Conservation (phyloP, 371 early-diverging fungal genomes). For the Haplosporangium sp. region DNA sequence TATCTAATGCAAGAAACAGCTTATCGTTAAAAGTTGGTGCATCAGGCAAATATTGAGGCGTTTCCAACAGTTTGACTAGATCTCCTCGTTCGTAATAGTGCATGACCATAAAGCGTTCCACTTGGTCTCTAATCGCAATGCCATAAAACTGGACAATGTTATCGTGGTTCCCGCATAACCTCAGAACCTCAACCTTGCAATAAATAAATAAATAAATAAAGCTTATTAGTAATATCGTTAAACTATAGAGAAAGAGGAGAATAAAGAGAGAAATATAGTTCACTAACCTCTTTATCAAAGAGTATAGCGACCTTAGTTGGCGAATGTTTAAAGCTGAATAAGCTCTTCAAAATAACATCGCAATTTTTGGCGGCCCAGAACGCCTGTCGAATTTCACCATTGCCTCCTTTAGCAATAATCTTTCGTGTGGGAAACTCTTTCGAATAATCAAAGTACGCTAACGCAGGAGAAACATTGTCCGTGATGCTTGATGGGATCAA, state of each 20-base stretch:
- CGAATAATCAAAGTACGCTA: slow-evolving; percentile 23
- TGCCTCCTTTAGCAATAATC: slow-evolving; percentile 37
- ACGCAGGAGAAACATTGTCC: slow-evolving; percentile 18
- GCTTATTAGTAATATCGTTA: background rate
- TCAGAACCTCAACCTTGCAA: background rate
- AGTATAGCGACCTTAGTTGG: slow-evolving; percentile 22
- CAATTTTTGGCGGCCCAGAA: slow-evolving; percentile 21
- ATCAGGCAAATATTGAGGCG: slow-evolving; percentile 11
- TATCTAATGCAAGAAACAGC: slow-evolving; percentile 39
- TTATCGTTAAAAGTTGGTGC: slow-evolving; percentile 24
- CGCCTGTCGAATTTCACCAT: slow-evolving; percentile 45
- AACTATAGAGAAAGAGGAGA: background rate
- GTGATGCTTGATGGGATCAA: slow-evolving; percentile 19
- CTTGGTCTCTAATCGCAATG: slow-evolving; percentile 19
- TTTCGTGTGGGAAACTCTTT: slow-evolving; percentile 32
- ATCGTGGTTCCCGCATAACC: slow-evolving; percentile 34
- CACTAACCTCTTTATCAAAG: slow-evolving; percentile 46
- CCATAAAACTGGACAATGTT: slow-evolving; percentile 54
- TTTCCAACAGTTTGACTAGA: slow-evolving; percentile 24
- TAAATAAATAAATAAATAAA: background rate
- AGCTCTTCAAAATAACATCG: slow-evolving; percentile 39
- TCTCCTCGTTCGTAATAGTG: slow-evolving; percentile 43
- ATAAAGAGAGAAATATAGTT: background rate
- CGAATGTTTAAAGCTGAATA: slow-evolving; percentile 21
- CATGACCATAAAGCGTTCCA: slow-evolving; percentile 49